A percentile compares a stretch with the other conserved stretches of the same genome.
phyloP scores from a whole-genome alignment of 176 grass and related monocot species.

The Poa pratensis region DNA sequence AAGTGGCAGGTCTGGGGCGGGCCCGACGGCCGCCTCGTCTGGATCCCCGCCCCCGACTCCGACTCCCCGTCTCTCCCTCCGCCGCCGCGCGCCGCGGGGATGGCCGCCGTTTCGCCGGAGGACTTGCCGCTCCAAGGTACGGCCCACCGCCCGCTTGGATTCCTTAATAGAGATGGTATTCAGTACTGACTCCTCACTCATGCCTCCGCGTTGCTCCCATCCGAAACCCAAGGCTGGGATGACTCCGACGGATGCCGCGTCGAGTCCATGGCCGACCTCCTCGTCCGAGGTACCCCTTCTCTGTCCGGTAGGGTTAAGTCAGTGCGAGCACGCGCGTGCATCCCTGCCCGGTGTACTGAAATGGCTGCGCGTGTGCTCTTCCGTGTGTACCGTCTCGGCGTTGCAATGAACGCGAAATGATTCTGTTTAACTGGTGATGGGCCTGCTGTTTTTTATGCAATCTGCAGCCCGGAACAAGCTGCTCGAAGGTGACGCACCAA shows the following conservation, averaged over 20 bases:
- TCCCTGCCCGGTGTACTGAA: not conserved
- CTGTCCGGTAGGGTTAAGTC: not conserved
- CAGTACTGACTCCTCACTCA: not conserved
- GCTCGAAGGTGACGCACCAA: not conserved
- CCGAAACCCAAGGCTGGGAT: conserved; percentile 35
- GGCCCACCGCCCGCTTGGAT: no score
- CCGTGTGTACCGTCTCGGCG: no score
- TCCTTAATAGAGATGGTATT: not conserved
- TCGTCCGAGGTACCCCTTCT: conserved; percentile 33
- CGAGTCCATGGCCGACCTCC: conserved; percentile 47
- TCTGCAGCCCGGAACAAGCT: conserved; percentile 15
- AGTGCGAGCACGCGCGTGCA: not conserved
- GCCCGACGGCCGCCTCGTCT: conserved; percentile 49
- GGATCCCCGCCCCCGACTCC: conserved; percentile 37
- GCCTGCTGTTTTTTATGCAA: not conserved
- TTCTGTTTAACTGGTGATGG: not conserved
- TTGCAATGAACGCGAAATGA: no score
- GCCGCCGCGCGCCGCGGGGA: not conserved
- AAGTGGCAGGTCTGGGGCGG: conserved; percentile 50
- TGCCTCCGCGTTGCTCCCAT: not conserved
- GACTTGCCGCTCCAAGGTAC: conserved; percentile 1
- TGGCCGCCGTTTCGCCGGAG: not conserved
- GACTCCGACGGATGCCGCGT: not conserved
- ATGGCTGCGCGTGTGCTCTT: not conserved
- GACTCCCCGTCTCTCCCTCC: not conserved